Percentiles rank a stretch among this genome's conserved stretches.
Evolutionary conservation across 257 asterid species (phyloP).

Genomic region (Scutellaria barbata): DNA sequence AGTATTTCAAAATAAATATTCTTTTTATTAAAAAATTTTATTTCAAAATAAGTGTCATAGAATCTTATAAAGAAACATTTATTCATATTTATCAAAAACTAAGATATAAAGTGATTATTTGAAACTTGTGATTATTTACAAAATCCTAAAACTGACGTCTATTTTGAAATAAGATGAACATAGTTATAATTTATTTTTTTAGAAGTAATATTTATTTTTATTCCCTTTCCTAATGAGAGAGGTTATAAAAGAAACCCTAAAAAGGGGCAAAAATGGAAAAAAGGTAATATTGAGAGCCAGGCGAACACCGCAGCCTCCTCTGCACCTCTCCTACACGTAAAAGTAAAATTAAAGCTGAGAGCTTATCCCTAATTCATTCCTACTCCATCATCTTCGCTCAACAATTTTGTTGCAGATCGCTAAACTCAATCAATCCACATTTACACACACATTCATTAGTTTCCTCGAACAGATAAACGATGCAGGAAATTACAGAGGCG

Average conservation of each 20-base stretch:
- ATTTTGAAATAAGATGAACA: too few relatives aligned
- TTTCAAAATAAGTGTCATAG: too few relatives aligned
- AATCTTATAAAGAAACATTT: too few relatives aligned
- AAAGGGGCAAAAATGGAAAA: slow-evolving; percentile 28
- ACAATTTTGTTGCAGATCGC: background rate
- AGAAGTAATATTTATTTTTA: too few relatives aligned
- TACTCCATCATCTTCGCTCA: background rate
- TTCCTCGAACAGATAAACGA: slow-evolving; percentile 10
- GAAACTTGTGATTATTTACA: too few relatives aligned
- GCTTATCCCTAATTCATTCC: slow-evolving; percentile 16
- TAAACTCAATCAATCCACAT: slow-evolving; percentile 22
- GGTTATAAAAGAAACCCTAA: slow-evolving; percentile 35
- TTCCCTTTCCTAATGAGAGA: background rate
- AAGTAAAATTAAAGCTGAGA: slow-evolving; percentile 14
- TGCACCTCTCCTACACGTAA: slow-evolving; percentile 26
- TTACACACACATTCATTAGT: background rate
- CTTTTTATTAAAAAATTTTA: too few relatives aligned
- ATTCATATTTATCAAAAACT: too few relatives aligned
- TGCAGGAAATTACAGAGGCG: slow-evolving; percentile 66
- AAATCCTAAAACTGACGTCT: too few relatives aligned
- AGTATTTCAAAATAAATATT: too few relatives aligned
- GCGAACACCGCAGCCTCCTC: slow-evolving; percentile 33
- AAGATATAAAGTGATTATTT: too few relatives aligned
- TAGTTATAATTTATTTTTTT: too few relatives aligned
- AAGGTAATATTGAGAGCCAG: background rate